Conservation (phyloP, 805 yeast genomes). For the Metschnikowia dekortorum region DNA sequence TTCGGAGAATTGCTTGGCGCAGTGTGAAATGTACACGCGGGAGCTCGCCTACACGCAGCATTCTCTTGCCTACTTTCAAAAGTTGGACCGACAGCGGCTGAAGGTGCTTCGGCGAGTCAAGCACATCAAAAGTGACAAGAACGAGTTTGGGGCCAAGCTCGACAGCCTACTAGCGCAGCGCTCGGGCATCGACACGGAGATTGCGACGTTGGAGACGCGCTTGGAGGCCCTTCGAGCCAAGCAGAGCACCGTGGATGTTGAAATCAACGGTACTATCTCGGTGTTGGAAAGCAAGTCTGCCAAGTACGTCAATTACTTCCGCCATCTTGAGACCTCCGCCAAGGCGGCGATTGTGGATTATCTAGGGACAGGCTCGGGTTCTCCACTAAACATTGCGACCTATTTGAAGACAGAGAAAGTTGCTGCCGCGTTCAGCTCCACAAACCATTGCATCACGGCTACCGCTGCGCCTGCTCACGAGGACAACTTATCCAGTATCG, state of each 20-base stretch:
- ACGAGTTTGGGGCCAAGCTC: conserved; percentile 41
- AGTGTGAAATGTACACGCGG: conserved; percentile 42
- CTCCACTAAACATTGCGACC: conserved; percentile 1
- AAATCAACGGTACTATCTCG: conserved; percentile 44
- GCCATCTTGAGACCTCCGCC: conserved; percentile 37
- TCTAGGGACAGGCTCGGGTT: conserved; percentile 12
- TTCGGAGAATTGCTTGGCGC: conserved; percentile 40
- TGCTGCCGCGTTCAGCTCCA: conserved; percentile 2
- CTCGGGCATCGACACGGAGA: conserved; percentile 32
- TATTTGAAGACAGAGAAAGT: conserved; percentile 11
- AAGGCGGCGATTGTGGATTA: conserved; percentile 26
- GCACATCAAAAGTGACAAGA: conserved; percentile 36
- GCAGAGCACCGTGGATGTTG: conserved; percentile 30
- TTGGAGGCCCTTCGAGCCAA: conserved; percentile 30
- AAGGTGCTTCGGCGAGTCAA: conserved; percentile 32
- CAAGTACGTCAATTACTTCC: conserved; percentile 39
- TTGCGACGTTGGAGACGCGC: conserved; percentile 33
- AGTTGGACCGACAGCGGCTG: conserved; percentile 39
- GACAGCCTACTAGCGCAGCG: conserved; percentile 31
- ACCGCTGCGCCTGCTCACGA: background rate
- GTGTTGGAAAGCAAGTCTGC: conserved; percentile 47
- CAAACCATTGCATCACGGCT: background rate
- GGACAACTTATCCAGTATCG: no score
- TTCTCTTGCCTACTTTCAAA: conserved; percentile 26
- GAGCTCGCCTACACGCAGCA: conserved; percentile 29